These are phyloP conservation scores for Oryza meridionalis DNA, from an alignment of 176 grass and related monocot genomes.

Conservation along the genomic window DNA sequence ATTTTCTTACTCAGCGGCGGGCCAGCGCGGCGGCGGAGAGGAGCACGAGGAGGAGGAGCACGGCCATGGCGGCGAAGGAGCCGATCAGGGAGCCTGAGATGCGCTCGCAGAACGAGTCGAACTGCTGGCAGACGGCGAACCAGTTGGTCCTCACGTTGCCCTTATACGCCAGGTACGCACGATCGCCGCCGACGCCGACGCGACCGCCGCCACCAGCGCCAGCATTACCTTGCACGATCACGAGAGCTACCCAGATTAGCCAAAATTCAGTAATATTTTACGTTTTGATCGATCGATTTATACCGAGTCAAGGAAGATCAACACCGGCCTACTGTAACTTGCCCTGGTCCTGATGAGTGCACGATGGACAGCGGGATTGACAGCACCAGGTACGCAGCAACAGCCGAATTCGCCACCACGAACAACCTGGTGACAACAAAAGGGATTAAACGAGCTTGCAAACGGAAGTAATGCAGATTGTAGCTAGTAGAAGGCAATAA, in stretches of 20 bases:
- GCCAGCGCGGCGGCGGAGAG: constrained; percentile 51
- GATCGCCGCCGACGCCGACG: constrained; percentile 47
- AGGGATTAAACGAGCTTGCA: background rate
- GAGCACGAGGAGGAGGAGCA: constrained; percentile 40
- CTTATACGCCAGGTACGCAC: constrained; percentile 64
- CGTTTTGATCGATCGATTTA: background rate
- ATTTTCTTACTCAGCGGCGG: constrained; percentile 11
- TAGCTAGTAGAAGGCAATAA: background rate
- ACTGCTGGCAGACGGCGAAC: constrained; percentile 67
- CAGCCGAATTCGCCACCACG: constrained; percentile 13
- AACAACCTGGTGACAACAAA: no score
- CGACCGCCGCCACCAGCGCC: constrained; percentile 46
- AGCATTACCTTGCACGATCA: constrained; percentile 47
- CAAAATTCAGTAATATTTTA: background rate
- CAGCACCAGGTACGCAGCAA: constrained; percentile 51
- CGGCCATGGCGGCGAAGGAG: constrained; percentile 46
- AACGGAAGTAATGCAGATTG: no score
- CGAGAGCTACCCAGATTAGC: background rate
- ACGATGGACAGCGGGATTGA: constrained; percentile 56
- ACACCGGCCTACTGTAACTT: constrained; percentile 37
- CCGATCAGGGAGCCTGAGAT: constrained; percentile 57
- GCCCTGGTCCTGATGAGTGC: constrained; percentile 55
- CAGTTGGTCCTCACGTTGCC: constrained; percentile 59
- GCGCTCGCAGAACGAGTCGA: constrained; percentile 55
- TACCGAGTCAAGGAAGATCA: constrained; percentile 60